A percentile compares a stretch with the other conserved stretches of the same genome.
Conservation (phyloP, 345 rosid species). For the Adansonia digitata region DNA sequence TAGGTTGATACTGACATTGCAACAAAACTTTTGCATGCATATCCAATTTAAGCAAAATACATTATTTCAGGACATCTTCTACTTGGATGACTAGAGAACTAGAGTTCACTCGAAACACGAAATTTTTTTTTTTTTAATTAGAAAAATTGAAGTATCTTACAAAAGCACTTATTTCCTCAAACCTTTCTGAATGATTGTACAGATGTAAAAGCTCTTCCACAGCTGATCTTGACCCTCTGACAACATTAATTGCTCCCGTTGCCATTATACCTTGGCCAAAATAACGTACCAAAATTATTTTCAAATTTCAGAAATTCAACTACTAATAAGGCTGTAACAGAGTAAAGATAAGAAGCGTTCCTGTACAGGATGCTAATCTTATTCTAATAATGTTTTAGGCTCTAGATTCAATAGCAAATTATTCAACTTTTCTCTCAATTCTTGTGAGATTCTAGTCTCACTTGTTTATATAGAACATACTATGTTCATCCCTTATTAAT, state of each 20-base stretch:
- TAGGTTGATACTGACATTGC: background rate
- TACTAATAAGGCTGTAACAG: slow-evolving; percentile 2
- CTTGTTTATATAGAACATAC: background rate
- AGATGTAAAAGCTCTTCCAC: slow-evolving; percentile 79
- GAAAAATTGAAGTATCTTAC: background rate
- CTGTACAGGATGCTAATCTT: background rate
- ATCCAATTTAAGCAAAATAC: background rate
- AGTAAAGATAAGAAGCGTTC: background rate
- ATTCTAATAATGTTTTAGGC: background rate
- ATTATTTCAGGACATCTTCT: background rate
- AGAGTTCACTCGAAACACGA: slow-evolving; percentile 9
- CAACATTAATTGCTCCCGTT: slow-evolving; percentile 88
- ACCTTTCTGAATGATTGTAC: slow-evolving; percentile 96
- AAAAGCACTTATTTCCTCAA: background rate
- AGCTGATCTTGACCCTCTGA: slow-evolving; percentile 86
- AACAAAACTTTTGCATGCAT: background rate
- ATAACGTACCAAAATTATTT: slow-evolving; percentile 4
- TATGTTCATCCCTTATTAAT: background rate
- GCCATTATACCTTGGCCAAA: slow-evolving; percentile 75
- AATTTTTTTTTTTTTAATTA: background rate
- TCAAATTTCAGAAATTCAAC: slow-evolving; percentile 1
- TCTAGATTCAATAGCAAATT: background rate
- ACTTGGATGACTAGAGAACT: background rate
- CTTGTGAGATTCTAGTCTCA: background rate
- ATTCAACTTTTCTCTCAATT: background rate